Evolutionary conservation across 2,329 filamentous ascomycete species (phyloP).

Genomic region (Hypoxylon sp.): DNA sequence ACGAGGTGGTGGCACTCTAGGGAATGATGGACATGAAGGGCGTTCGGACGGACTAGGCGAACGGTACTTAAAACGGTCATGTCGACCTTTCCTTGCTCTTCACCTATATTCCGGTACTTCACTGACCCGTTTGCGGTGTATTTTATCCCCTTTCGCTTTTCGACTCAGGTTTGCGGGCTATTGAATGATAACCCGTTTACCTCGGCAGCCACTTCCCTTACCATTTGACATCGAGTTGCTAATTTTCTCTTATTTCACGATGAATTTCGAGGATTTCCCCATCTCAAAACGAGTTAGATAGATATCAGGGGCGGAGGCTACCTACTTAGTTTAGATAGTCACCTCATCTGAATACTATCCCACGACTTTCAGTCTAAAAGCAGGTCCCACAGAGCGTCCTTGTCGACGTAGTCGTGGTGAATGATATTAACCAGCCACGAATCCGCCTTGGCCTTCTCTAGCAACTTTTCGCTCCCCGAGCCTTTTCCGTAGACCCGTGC

Average conservation of each 20-base stretch:
- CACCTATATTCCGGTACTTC: conserved; percentile 1
- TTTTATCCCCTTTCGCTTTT: conserved; percentile 1
- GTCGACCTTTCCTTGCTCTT: conserved; percentile 6
- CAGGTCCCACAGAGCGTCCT: conserved; percentile 79
- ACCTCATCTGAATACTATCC: conserved; percentile 20
- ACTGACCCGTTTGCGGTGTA: background rate
- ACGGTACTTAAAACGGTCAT: background rate
- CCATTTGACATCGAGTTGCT: background rate
- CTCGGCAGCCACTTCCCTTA: background rate
- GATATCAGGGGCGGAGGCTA: conserved; percentile 22
- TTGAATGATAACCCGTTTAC: background rate
- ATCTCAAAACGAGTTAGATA: conserved; percentile 25
- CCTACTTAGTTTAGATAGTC: conserved; percentile 28
- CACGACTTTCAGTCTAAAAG: conserved; percentile 60
- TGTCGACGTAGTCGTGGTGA: conserved; percentile 82
- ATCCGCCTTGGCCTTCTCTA: conserved; percentile 77
- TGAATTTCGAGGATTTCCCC: conserved; percentile 11
- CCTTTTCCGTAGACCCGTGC: conserved; percentile 85
- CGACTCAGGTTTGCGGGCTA: background rate
- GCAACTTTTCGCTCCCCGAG: conserved; percentile 77
- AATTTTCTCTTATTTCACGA: background rate
- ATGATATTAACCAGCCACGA: conserved; percentile 94
- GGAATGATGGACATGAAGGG: background rate
- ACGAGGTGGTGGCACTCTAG: background rate
- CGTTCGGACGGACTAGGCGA: conserved; percentile 6